Conservation (phyloP, 768 basidiomycete species). For the Rickenella mellea region DNA sequence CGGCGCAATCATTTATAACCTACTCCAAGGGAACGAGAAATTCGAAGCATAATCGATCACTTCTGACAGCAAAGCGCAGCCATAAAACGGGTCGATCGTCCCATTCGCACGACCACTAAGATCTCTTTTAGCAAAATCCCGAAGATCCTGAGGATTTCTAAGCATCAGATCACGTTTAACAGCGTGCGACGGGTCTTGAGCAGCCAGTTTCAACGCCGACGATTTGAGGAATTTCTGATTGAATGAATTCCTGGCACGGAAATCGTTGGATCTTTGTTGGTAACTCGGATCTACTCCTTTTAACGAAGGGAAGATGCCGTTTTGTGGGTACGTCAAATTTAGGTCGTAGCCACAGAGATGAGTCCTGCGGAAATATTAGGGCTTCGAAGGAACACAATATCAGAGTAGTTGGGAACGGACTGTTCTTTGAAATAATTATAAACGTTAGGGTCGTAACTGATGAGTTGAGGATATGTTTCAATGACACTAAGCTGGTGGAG, state of each 20-base stretch:
- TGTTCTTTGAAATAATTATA: constrained; percentile 54
- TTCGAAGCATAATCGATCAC: constrained; percentile 66
- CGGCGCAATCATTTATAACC: constrained; percentile 5
- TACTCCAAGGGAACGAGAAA: constrained; percentile 54
- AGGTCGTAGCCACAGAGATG: constrained; percentile 58
- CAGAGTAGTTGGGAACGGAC: constrained; percentile 29
- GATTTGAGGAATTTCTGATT: constrained; percentile 15
- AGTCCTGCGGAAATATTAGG: constrained; percentile 24
- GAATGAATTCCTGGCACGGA: constrained; percentile 12
- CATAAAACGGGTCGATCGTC: constrained; percentile 38
- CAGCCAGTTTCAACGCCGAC: constrained; percentile 14
- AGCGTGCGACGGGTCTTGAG: constrained; percentile 9
- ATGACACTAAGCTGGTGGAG: constrained; percentile 39
- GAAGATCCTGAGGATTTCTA: constrained; percentile 17
- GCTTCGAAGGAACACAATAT: constrained; percentile 1
- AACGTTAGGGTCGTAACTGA: constrained; percentile 59
- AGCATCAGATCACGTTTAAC: constrained; percentile 4
- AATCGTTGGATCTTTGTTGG: constrained; percentile 14
- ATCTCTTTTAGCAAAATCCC: constrained; percentile 35
- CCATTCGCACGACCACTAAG: constrained; percentile 39
- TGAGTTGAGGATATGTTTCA: constrained; percentile 71
- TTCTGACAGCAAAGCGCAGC: constrained; percentile 55
- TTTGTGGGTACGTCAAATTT: constrained; percentile 62
- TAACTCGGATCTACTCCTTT: constrained; percentile 7
- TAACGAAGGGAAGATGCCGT: constrained; percentile 36